A percentile compares a stretch with the other conserved stretches of the same genome.
Evolutionary conservation across 2,329 filamentous ascomycete species (phyloP).

Genomic region (Pseudodiploospora longispora): DNA sequence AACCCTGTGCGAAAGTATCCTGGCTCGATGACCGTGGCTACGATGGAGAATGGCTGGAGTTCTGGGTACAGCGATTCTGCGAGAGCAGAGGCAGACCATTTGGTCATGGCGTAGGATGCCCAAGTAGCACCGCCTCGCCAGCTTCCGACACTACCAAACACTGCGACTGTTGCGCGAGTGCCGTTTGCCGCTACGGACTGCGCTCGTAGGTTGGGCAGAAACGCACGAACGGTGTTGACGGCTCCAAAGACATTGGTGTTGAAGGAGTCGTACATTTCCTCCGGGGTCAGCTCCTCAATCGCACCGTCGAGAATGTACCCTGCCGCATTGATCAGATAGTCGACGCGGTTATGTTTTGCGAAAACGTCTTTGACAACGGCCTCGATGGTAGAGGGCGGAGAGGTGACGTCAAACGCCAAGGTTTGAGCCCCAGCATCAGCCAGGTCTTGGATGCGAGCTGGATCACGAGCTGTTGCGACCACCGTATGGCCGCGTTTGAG

Average conservation of each 20-base stretch:
- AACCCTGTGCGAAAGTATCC: constrained; percentile 47
- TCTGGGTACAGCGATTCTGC: constrained; percentile 36
- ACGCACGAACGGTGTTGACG: constrained; percentile 39
- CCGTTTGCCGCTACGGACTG: constrained; percentile 19
- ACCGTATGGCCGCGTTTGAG: constrained; percentile 40
- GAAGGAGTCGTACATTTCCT: constrained; percentile 32
- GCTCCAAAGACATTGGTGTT: constrained; percentile 47
- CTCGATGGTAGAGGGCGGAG: constrained; percentile 26
- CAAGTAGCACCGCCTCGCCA: constrained; percentile 30
- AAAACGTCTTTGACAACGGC: constrained; percentile 25
- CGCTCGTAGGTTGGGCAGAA: constrained; percentile 38
- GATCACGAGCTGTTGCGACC: constrained; percentile 40
- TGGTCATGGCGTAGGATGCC: constrained; percentile 35
- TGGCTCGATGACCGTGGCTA: constrained; percentile 36
- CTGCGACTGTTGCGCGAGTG: constrained; percentile 26
- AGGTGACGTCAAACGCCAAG: constrained; percentile 39
- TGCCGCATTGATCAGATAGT: constrained; percentile 41
- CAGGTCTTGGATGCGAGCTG: constrained; percentile 32
- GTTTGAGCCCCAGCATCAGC: constrained; percentile 33
- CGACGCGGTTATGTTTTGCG: constrained; percentile 29
- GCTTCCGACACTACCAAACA: constrained; percentile 39
- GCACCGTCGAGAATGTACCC: constrained; percentile 36
- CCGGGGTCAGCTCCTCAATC: constrained; percentile 29
- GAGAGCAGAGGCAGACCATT: constrained; percentile 37
- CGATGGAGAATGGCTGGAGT: constrained; percentile 36